Conservation (phyloP, 768 basidiomycete genomes). For the Kwoniella shandongensis region DNA sequence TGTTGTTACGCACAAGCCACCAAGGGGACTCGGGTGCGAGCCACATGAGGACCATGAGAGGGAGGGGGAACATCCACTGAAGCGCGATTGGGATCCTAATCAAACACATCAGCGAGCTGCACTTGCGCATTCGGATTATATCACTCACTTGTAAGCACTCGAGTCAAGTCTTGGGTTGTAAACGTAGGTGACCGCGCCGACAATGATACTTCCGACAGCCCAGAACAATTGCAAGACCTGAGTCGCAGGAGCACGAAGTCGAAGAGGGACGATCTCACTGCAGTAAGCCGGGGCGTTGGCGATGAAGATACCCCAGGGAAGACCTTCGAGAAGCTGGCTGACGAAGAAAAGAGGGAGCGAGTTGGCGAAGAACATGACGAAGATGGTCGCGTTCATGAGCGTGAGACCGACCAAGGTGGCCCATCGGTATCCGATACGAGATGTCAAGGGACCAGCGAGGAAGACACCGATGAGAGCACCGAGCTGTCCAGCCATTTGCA, state of each 20-base stretch:
- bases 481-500: slow-evolving; percentile 33
- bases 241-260: slow-evolving; percentile 46
- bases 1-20: too few relatives aligned
- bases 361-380: slow-evolving; percentile 42
- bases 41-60: slow-evolving; percentile 39
- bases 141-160: slow-evolving; percentile 37
- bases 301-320: slow-evolving; percentile 48
- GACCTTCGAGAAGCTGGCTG: slow-evolving; percentile 42
- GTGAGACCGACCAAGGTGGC: slow-evolving; percentile 36
- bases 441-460: slow-evolving; percentile 41
- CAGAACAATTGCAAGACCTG: slow-evolving; percentile 50
- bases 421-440: slow-evolving; percentile 41
- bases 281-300: slow-evolving; percentile 46
- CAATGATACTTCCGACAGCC: slow-evolving; percentile 50
- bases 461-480: slow-evolving; percentile 47
- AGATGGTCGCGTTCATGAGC: slow-evolving; percentile 40
- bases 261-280: slow-evolving; percentile 48
- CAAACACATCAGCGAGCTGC: background rate
- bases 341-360: slow-evolving; percentile 41
- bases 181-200: slow-evolving; percentile 44
- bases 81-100: slow-evolving; percentile 39
- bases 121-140: background rate
- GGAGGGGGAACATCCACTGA: slow-evolving; percentile 50
- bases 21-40: slow-evolving; percentile 48
- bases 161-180: slow-evolving; percentile 23